Base-by-base conservation (phyloP, 2,329 filamentous ascomycete species). In the Colletotrichum cereale region DNA sequence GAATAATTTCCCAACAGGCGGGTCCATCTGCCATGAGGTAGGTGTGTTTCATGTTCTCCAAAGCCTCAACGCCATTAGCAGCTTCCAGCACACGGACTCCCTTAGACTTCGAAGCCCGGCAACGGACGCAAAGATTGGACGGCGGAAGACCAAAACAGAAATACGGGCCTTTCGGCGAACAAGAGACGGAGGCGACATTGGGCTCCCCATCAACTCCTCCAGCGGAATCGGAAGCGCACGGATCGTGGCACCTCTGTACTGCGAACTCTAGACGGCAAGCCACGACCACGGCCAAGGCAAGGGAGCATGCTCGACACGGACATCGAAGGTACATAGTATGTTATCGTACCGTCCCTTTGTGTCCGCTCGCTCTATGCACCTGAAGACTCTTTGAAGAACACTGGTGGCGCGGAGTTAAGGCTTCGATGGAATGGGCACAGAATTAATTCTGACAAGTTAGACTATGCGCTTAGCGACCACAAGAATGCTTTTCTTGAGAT, bases 11-110 rank as follows among this genome's bases (percentile, higher is more conserved):
- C 65, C 65, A 52, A 64, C 26, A 61, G 50, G 52, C 62, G 62
- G 58, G 60, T 48, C 67, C 63, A 56, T 62, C 58, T 64, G 71
- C 71, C 67, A 73, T 70, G 58, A 71, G 62, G 62, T 63, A n/a
- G 71, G 71, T 73, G 71, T 42, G 71, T 73, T 73, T 73, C 71
- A 73, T 64, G 26, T 73, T 56, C 38, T 56, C 24, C 52, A 68
- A 71, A 31, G 64, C 68, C 60, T 55, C 66, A 47, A 68, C 44
- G 53, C 58, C 47, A 71, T 71, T 69, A 53, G 65, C 38, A 52
- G 31, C 60, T 31, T 57, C 44, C 21, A 18, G 65, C 36, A 64
- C 69, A 68, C 69, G 58, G 65, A 71, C 69, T 60, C 53, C n/a
- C 18, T 55, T 24, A 48, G 26, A 38, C 52, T 60, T 55, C 21